Conservation (phyloP, 257 asterid species). For the Ajuga chamaepitys region DNA sequence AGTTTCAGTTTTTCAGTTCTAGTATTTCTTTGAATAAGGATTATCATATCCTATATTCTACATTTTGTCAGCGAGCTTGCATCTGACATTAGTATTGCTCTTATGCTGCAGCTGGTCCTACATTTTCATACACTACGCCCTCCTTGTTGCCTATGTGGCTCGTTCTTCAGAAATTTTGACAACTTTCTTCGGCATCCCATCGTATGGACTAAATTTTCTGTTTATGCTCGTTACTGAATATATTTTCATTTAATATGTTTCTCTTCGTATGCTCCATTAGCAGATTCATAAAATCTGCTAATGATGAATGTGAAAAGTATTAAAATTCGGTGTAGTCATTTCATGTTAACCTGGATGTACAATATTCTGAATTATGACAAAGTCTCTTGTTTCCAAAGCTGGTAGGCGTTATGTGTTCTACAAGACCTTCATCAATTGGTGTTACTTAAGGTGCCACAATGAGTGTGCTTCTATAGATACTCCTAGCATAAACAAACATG, state of each 20-base stretch:
- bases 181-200: slow-evolving; percentile 70
- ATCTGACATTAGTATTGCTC: slow-evolving; percentile 15
- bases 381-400: no score
- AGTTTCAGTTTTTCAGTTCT: background rate
- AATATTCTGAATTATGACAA: background rate
- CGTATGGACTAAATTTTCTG: slow-evolving; percentile 32
- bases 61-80: background rate
- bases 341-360: background rate
- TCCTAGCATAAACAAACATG: no score
- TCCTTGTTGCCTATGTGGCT: slow-evolving; percentile 92
- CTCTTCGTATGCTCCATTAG: background rate
- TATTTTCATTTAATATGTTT: slow-evolving; percentile 5
- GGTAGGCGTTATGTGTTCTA: no score
- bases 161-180: slow-evolving; percentile 90
- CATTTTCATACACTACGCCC: slow-evolving; percentile 89
- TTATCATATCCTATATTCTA: background rate
- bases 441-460: no score
- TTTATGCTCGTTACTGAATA: background rate
- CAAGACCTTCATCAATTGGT: no score
- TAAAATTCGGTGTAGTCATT: background rate
- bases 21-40: background rate
- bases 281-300: background rate
- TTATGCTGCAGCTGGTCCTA: slow-evolving; percentile 82
- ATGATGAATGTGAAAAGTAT: background rate
- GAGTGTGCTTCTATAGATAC: no score